phyloP scores from a whole-genome alignment of 2,329 filamentous ascomycete genomes.

The Aspergillus amoenus region DNA sequence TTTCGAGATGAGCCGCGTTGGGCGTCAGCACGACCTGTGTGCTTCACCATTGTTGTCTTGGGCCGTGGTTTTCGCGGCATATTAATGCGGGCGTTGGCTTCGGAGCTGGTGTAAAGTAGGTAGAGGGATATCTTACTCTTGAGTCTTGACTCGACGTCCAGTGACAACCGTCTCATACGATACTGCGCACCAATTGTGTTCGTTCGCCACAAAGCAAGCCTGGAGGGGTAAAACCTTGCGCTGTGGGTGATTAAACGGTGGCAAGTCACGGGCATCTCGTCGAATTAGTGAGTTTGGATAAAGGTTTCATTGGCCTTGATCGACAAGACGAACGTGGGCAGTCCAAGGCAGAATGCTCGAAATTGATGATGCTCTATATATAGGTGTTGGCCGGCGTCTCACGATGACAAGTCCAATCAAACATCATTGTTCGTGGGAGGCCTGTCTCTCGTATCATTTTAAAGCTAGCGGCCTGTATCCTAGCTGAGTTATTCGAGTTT shows the following conservation, averaged over 20 bases:
- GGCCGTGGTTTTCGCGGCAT: neutral
- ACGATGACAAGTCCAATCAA: slow-evolving; percentile 2
- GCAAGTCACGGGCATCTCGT: neutral
- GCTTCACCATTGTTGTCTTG: neutral
- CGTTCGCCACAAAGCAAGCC: neutral
- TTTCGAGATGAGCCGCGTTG: slow-evolving; percentile 9
- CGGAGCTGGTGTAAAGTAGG: neutral
- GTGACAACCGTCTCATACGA: neutral
- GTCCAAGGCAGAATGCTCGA: neutral
- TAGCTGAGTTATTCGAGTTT: neutral
- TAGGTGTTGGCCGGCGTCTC: slow-evolving; percentile 6
- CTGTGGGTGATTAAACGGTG: neutral
- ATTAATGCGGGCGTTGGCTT: neutral
- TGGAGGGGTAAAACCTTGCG: neutral
- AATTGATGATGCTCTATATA: slow-evolving; percentile 8
- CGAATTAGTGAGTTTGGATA: neutral
- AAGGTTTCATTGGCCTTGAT: slow-evolving; percentile 1
- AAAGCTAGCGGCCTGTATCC: neutral
- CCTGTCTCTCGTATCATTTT: neutral
- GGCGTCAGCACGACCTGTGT: slow-evolving; percentile 3
- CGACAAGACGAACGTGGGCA: neutral
- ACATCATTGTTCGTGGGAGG: neutral
- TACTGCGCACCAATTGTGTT: neutral
- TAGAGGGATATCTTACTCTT: neutral
- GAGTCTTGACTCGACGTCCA: neutral